Base-by-base conservation (phyloP, 1,284 basidiomycete genomes). In the Sanghuangporus sanghuang region DNA sequence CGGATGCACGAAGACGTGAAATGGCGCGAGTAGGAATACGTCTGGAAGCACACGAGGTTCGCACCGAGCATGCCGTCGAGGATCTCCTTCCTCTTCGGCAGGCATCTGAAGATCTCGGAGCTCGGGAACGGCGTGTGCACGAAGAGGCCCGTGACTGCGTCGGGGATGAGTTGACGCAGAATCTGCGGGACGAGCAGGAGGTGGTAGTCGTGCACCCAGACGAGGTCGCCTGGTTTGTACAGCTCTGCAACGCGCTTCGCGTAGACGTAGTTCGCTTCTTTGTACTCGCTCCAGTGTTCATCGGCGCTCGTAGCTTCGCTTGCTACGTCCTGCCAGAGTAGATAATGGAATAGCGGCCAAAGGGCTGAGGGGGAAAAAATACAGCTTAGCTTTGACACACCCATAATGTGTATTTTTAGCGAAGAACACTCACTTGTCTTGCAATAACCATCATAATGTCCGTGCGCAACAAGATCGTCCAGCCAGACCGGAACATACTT, bases 321-420 rank as follows among this genome's bases (percentile, higher is more conserved):
- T 0, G 89, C 87, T 62, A 92, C 94, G 73, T 97, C 96, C 75
- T 97, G 94, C 95, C 95, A 98, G 62, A 98, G 88, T 64, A 99
- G 85, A 74, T 99, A 99, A 79, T 99, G 97, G 84, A 99, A 97
- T 35, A 98, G 80, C 0, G 96, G 97, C 96, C 96, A 99, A 58
- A 99, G 86, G 42, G 90, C 55, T 63, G n/a, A 18, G 27, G 14
- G 36, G 11, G 57, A 16, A 54, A 21, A 35, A 54, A 1, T 14
- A 42, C 92, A 93, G 70, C 16, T 18, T 21, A 44, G 16, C 59
- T 35, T n/a, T 35, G 23, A 62, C 27, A 16, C 23, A 18, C 35
- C 32, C 14, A 36, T 6, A 27, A 35, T 39, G 39, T 32, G 27
- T 32, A 32, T 32, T 32, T 32, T 32, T 32, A 32, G 27, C 27